Conservation (phyloP, 495 filamentous ascomycete species). For the Elasticomyces elasticus region DNA sequence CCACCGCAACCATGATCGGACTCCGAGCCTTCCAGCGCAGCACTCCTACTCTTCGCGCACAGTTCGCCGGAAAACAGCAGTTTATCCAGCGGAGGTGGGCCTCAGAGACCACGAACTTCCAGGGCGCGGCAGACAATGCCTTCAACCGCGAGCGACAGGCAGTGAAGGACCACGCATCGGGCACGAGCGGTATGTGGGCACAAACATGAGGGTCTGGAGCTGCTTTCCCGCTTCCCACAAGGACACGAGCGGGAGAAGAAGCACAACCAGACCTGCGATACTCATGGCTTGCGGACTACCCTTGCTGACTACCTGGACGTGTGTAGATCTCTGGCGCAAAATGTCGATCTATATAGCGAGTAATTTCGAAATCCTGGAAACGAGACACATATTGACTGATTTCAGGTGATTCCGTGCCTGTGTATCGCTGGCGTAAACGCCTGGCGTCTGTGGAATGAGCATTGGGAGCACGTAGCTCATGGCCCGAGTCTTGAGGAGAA, state of each 20-base stretch:
- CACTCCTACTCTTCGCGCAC: conserved; percentile 10
- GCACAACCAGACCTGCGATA: too few relatives aligned
- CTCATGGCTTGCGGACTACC: neutral
- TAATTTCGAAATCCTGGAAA: too few relatives aligned
- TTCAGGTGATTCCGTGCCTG: conserved; percentile 51
- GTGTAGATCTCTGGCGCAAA: conserved; percentile 80
- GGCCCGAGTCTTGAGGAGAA: conserved; percentile 79
- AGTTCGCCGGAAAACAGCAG: too few relatives aligned
- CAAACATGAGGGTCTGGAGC: too few relatives aligned
- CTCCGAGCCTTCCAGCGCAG: conserved; percentile 12
- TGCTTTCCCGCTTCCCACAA: too few relatives aligned
- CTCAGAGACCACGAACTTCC: neutral
- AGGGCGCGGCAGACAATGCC: conserved; percentile 51
- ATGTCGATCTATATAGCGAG: conserved; percentile 87
- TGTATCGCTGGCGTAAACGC: conserved; percentile 65
- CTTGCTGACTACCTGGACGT: neutral
- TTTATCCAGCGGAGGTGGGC: neutral
- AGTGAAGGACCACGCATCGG: conserved; percentile 76
- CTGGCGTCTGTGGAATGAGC: conserved; percentile 81
- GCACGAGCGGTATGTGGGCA: conserved; percentile 53
- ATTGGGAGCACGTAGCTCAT: conserved; percentile 91
- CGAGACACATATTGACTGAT: neutral
- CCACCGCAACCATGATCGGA: conserved; percentile 11
- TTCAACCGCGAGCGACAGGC: conserved; percentile 78
- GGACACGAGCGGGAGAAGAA: too few relatives aligned